phyloP scores from a whole-genome alignment of 1,284 basidiomycete genomes.

The Cutaneotrichosporon sp. region DNA sequence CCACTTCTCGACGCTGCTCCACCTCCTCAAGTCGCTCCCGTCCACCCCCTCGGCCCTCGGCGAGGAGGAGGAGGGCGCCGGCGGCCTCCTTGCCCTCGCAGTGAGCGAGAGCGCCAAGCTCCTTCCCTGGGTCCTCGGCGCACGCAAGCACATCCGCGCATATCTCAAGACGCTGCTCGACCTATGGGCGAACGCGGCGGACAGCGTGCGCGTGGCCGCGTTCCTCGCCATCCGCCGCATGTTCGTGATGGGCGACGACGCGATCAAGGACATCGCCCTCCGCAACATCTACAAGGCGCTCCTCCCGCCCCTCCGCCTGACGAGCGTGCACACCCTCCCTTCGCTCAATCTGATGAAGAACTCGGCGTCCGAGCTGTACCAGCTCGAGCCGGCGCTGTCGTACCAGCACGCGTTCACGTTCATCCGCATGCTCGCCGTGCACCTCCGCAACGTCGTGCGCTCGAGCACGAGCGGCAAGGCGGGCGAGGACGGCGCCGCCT shows the following conservation, averaged over 20 bases:
- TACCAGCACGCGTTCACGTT: conserved; percentile 98
- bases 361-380: conserved; percentile 89
- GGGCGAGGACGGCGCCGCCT: conserved; percentile 67
- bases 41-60: conserved; percentile 50
- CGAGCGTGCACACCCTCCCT: conserved; percentile 84
- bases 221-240: conserved; percentile 84
- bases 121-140: conserved; percentile 79
- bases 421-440: conserved; percentile 93
- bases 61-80: conserved; percentile 42
- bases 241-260: conserved; percentile 75
- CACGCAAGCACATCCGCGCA: conserved; percentile 76
- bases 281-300: conserved; percentile 76
- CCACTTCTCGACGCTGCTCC: conserved; percentile 81
- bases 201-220: conserved; percentile 80
- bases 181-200: conserved; percentile 78
- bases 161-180: conserved; percentile 85
- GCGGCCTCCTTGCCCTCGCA: conserved; percentile 64
- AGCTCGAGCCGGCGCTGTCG: conserved; percentile 60
- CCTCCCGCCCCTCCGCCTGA: conserved; percentile 73
- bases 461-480: conserved; percentile 36
- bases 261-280: conserved; percentile 79
- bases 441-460: conserved; percentile 66
- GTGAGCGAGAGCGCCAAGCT: conserved; percentile 81
- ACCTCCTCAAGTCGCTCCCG: conserved; percentile 77
- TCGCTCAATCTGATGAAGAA: conserved; percentile 98